Evolutionary conservation across 2,329 filamentous ascomycete genomes (phyloP).

Genomic region (Colletotrichum siamense): DNA sequence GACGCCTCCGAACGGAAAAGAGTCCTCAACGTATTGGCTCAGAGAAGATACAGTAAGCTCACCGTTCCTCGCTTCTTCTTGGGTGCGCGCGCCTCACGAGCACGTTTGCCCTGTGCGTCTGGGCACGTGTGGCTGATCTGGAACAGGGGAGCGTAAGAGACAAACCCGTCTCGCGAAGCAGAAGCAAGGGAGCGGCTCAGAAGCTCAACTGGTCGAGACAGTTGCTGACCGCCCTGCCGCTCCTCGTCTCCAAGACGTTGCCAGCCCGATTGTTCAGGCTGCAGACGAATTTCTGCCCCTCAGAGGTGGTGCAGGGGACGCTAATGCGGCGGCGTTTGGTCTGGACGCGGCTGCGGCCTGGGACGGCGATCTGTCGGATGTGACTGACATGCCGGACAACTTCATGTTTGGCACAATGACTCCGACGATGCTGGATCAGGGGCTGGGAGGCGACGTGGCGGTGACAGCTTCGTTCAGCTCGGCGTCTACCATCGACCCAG

Average conservation of each 20-base stretch:
- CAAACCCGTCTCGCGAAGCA: slow-evolving; percentile 18
- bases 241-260: background rate
- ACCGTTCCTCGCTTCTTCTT: background rate
- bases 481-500: slow-evolving; percentile 15
- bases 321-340: slow-evolving; percentile 1
- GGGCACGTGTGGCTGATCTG: background rate
- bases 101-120: background rate
- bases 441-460: background rate
- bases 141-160: slow-evolving; percentile 32
- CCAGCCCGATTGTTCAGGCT: background rate
- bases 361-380: background rate
- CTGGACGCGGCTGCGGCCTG: background rate
- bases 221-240: background rate
- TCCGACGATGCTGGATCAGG: background rate
- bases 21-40: slow-evolving; percentile 58
- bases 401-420: background rate
- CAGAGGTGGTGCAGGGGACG: background rate
- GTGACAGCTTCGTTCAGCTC: background rate
- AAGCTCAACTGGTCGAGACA: background rate
- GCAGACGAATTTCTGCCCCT: background rate
- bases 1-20: slow-evolving; percentile 59
- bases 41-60: slow-evolving; percentile 54
- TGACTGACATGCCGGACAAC: background rate
- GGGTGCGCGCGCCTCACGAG: background rate
- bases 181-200: background rate